These are phyloP conservation scores for Irpex sp. DNA, from an alignment of 1,284 basidiomycete genomes.

Conservation along the genomic window DNA sequence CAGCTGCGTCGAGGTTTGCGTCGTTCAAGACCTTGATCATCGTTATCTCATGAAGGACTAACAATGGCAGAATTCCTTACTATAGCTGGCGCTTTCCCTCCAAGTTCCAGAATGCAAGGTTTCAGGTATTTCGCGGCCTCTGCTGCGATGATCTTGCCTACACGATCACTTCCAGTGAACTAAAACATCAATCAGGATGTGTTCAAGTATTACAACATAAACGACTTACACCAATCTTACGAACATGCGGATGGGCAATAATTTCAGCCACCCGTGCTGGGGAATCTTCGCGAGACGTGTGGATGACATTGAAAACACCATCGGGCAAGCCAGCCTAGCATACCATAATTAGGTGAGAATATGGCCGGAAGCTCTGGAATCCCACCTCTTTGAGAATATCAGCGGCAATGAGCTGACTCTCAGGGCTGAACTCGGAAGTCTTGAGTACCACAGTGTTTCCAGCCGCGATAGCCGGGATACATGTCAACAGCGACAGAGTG, in stretches of 20 bases:
- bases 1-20: conserved; percentile 57
- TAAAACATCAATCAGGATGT: conserved; percentile 20
- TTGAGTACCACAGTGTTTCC: conserved; percentile 14
- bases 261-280: conserved; percentile 19
- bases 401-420: conserved; percentile 6
- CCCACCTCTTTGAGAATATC: conserved; percentile 12
- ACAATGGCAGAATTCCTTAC: conserved; percentile 30
- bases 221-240: conserved; percentile 23
- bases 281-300: conserved; percentile 19
- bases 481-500: background rate
- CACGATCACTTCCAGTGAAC: conserved; percentile 71
- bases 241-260: conserved; percentile 24
- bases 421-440: conserved; percentile 13
- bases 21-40: conserved; percentile 47
- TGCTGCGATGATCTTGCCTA: conserved; percentile 66
- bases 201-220: background rate
- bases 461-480: conserved; percentile 9
- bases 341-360: background rate
- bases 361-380: background rate
- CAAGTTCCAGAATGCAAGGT: conserved; percentile 70
- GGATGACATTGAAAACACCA: conserved; percentile 24
- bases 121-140: conserved; percentile 76
- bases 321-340: conserved; percentile 24
- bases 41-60: background rate
- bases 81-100: conserved; percentile 74